Evolutionary conservation across 768 basidiomycete species (phyloP), one percentile per base, ranked within the genome.

Genomic region (Tylopilus sp.): DNA sequence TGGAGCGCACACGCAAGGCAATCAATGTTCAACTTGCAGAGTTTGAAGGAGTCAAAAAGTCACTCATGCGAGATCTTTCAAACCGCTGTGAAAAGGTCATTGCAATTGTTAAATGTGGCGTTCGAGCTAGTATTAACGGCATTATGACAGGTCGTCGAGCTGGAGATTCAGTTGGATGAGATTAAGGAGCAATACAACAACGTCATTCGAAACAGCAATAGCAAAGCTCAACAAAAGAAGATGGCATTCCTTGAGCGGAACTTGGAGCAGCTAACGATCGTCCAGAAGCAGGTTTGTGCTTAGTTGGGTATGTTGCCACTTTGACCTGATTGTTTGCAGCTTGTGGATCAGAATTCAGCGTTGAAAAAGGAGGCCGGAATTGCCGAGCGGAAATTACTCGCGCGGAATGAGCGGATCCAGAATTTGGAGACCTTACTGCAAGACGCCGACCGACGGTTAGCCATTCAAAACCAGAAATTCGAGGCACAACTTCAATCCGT

Each of bases 121-220:
- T 42, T 46, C 52, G 43, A 23, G 21, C 44, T 40, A 44, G 44
- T 48, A 50, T 55, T 58, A 33, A 66, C 30, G 21, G 35, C 28
- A 46, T 57, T 40, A 44, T 56, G 54, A 41, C 56, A 97, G 95
- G 97, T 99, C 38, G 95, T 99, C 47, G 97, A 98, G 72, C 84
- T 99, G 25, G 97, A 99, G 71, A 98, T 99, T 57, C 95, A 98
- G 68, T 76, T 99, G 30, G 97, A 98, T 64, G 97, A 99, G 68
- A 93, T 97, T 70, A 91, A 91, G 69, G 97, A 99, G 71, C 95
- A 98, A 66, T 99, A 99, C 73, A 95, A 94, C 75, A 95, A 95
- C 66, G 92, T 98, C 52, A 94, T 97, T 62, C 88, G 92, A 56
- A 97, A 97, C 69, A 95, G 93, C 74, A 98, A 98, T 71, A 94